Base-by-base conservation (phyloP, 768 basidiomycete genomes). In the Gelatoporia subvermispora region DNA sequence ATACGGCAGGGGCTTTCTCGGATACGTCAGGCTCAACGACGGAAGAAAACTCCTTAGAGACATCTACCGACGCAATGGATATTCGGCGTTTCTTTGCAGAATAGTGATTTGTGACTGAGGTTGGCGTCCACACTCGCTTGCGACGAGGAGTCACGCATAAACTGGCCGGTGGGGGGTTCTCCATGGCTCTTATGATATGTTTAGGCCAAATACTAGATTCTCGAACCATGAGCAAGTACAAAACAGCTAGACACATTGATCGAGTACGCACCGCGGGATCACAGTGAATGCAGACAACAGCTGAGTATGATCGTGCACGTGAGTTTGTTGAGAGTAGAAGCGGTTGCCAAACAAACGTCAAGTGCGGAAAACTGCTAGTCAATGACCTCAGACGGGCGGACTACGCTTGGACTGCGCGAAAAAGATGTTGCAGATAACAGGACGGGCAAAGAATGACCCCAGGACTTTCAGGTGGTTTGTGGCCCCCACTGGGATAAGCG, bases 81-180 rank as follows among this genome's bases (percentile, higher is more conserved):
- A 41, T 41, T 25, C 47, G 23, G 11, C 47, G 47, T 18, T 38
- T 37, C 34, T 48, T 48, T 18, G 47, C 22, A 8, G 47, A 48
- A 23, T 41, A 48, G 17, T 25, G 38, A 21, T 48, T 48, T 2
- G 47, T 48, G 40, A 48, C 34, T 4, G 47, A 48, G 16, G 23
- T 39, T 3, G 47, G 47, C 7, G 23, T 28, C 47, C 47, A 48
- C 13, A 39, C 31, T 16, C 47, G 37, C 31, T 48, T 48, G 22
- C 39, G 22, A 5, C 39, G 38, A 16, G 47, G 47, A 3, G 47
- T 48, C 4, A 41, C 47, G n/a, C 47, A 48, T 38, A n/a, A 16
- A 38, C 8, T 8, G n/a, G 15, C 37, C 37, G 37, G 37, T 38
- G 37, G 7, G 8, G 37, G 5, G n/a, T 20, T 38, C n/a, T 38